Percentiles rank a stretch among this genome's conserved stretches.
Conservation (phyloP, 108 stramenopile species). For the Skeletonema grethae region DNA sequence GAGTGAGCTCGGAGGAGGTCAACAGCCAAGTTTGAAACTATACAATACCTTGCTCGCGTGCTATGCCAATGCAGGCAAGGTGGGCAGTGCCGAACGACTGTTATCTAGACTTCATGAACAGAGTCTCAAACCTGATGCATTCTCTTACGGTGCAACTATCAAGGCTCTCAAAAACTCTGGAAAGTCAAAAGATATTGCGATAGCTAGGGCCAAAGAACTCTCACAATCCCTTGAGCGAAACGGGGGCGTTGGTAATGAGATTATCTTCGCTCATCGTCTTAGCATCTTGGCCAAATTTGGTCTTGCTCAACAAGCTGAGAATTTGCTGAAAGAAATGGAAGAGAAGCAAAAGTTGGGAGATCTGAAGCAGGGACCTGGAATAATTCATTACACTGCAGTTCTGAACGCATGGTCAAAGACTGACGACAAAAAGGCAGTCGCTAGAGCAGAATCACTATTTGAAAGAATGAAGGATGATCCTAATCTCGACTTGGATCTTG, state of each 20-base stretch:
- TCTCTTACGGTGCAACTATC: constrained; percentile 35
- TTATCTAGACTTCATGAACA: constrained; percentile 18
- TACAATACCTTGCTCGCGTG: constrained; percentile 34
- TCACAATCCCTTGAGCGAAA: constrained; percentile 8
- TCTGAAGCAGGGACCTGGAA: constrained; percentile 13
- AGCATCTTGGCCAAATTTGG: constrained; percentile 40
- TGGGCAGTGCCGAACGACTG: constrained; percentile 34
- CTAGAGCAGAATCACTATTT: constrained; percentile 39
- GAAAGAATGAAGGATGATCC: constrained; percentile 32
- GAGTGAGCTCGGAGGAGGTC: constrained; percentile 30
- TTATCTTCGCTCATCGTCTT: constrained; percentile 33
- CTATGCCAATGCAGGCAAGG: constrained; percentile 35
- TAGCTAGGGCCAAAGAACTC: constrained; percentile 29
- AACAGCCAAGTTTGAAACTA: constrained; percentile 30
- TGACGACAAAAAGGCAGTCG: constrained; percentile 26
- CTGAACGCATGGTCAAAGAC: constrained; percentile 64
- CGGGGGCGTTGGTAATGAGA: constrained; percentile 8
- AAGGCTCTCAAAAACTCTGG: constrained; percentile 43
- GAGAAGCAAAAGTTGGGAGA: background rate
- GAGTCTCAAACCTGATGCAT: constrained; percentile 12
- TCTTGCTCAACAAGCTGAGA: constrained; percentile 33
- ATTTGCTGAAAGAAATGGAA: constrained; percentile 29
- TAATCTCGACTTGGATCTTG: constrained; percentile 24
- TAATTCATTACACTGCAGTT: constrained; percentile 46
- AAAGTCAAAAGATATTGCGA: constrained; percentile 28